These are phyloP conservation scores for Skeletonema tropicum DNA, from an alignment of 108 stramenopile species.

Conservation along the genomic window DNA sequence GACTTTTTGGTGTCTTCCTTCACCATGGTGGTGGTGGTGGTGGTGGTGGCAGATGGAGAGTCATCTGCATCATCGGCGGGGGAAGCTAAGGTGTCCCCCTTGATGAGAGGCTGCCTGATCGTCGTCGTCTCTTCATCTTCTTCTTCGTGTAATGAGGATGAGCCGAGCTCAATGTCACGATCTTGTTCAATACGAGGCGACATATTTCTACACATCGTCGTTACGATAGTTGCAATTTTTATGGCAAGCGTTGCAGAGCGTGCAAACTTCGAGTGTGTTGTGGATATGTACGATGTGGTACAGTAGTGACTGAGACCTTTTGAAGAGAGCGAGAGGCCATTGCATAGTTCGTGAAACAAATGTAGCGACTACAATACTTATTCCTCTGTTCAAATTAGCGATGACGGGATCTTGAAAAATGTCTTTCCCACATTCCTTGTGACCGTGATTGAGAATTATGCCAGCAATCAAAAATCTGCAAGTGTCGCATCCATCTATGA, in stretches of 20 bases:
- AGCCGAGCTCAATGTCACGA: neutral
- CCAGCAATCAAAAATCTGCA: no score
- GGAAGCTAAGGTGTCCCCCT: neutral
- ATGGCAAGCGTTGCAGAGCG: neutral
- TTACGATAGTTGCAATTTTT: neutral
- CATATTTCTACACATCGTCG: neutral
- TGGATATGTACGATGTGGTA: no score
- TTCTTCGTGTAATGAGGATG: neutral
- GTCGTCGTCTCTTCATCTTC: neutral
- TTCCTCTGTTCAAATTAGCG: neutral
- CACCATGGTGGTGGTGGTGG: no score
- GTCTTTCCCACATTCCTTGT: neutral
- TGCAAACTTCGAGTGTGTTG: no score
- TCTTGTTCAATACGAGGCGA: neutral
- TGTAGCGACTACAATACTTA: neutral
- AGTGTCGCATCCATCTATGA: no score
- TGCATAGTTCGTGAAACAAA: neutral
- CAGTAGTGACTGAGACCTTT: no score
- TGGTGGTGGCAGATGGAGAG: neutral
- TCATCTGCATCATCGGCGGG: neutral
- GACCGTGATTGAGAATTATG: neutral
- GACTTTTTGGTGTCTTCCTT: neutral
- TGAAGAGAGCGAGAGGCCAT: no score
- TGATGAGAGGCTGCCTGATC: neutral
- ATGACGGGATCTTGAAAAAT: neutral